Evolutionary conservation across 2,329 filamentous ascomycete species (phyloP).

Genomic region (Thermothelomyces thermophilus): DNA sequence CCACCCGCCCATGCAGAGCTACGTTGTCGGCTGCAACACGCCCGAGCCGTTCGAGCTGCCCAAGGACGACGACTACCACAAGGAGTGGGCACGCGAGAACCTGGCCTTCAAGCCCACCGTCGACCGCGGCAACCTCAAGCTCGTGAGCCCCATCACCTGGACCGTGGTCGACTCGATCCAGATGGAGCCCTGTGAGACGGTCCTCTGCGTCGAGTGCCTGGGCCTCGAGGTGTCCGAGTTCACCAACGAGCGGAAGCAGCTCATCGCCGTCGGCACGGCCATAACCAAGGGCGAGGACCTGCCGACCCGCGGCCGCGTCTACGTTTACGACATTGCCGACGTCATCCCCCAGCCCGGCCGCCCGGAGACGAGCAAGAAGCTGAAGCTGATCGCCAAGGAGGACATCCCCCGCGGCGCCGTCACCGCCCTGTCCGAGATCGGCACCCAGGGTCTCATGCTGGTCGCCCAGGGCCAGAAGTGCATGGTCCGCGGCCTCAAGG

Average conservation of each 20-base stretch:
- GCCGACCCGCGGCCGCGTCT: slow-evolving; percentile 74
- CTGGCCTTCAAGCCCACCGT: slow-evolving; percentile 57
- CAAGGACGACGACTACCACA: slow-evolving; percentile 77
- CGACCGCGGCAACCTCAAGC: slow-evolving; percentile 65
- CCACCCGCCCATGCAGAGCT: slow-evolving; percentile 66
- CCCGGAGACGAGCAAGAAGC: slow-evolving; percentile 76
- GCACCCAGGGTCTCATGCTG: slow-evolving; percentile 80
- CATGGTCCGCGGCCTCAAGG: slow-evolving; percentile 92
- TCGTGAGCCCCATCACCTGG: slow-evolving; percentile 73
- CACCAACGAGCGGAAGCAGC: slow-evolving; percentile 75
- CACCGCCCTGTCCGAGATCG: slow-evolving; percentile 77
- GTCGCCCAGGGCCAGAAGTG: slow-evolving; percentile 94
- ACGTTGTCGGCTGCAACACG: slow-evolving; percentile 66
- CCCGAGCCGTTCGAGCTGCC: slow-evolving; percentile 71
- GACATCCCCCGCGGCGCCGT: slow-evolving; percentile 88
- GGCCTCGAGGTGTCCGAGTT: slow-evolving; percentile 86
- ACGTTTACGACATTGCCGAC: slow-evolving; percentile 84
- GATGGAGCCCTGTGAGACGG: slow-evolving; percentile 66
- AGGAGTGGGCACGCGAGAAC: slow-evolving; percentile 72
- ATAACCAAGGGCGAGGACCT: slow-evolving; percentile 86
- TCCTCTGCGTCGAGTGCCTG: slow-evolving; percentile 76
- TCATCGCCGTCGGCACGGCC: slow-evolving; percentile 80
- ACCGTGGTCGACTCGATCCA: slow-evolving; percentile 68
- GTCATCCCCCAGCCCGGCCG: slow-evolving; percentile 84
- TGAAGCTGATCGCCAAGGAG: slow-evolving; percentile 83